Conservation (phyloP, 495 filamentous ascomycete species). For the Alectoria sarmentosa region DNA sequence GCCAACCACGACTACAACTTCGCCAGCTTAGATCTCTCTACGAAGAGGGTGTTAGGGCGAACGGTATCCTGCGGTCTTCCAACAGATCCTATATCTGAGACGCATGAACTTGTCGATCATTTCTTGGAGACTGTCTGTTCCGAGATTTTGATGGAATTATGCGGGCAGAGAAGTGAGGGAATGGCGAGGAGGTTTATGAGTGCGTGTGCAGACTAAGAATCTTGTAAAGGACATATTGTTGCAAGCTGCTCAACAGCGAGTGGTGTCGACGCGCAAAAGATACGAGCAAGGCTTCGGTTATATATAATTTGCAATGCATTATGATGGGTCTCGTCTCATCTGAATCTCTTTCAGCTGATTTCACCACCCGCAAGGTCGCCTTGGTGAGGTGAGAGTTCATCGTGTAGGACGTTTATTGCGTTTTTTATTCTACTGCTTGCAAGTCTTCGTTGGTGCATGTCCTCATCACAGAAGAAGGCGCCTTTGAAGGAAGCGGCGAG, state of each 20-base stretch:
- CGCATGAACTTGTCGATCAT: neutral
- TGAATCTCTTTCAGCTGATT: neutral
- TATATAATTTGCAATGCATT: neutral
- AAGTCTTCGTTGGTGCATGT: neutral
- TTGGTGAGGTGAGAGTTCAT: no score
- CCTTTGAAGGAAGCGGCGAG: no score
- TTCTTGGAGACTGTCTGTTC: neutral
- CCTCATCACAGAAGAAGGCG: neutral
- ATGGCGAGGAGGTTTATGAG: neutral
- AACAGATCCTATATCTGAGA: neutral
- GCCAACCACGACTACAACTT: neutral
- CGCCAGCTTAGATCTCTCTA: neutral
- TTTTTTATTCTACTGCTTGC: neutral
- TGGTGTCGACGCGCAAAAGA: neutral
- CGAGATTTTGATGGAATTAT: neutral
- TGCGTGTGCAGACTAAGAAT: neutral
- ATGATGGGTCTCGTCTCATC: neutral
- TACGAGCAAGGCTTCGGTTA: neutral
- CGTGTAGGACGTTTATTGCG: neutral
- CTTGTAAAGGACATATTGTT: neutral
- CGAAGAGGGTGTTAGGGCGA: neutral
- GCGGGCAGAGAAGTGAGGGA: neutral
- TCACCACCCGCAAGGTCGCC: no score
- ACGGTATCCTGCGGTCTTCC: neutral
- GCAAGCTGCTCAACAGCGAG: no score